phyloP scores from a whole-genome alignment of 345 rosid species.

The Erodium maritimum region DNA sequence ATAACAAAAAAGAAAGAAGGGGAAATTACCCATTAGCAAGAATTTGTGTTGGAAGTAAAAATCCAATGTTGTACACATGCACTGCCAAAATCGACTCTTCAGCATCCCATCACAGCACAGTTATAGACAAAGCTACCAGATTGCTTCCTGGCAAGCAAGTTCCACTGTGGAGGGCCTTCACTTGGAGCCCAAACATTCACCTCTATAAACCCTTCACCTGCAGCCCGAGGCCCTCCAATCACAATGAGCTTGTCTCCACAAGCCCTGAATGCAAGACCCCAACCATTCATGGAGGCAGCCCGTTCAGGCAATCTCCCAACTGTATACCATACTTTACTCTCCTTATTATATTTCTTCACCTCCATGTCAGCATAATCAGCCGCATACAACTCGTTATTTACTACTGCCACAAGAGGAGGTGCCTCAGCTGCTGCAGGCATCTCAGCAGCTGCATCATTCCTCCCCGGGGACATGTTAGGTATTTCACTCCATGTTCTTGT shows the following conservation, averaged over 20 bases:
- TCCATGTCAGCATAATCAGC: conserved; percentile 33
- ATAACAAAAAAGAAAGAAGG: conserved; percentile 18
- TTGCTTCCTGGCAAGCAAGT: conserved; percentile 56
- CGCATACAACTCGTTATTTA: conserved; percentile 27
- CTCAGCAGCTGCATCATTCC: conserved; percentile 15
- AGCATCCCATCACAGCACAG: conserved; percentile 97
- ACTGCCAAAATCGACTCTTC: conserved; percentile 5
- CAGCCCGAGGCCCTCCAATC: conserved; percentile 30
- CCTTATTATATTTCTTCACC: conserved; percentile 28
- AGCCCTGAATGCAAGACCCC: conserved; percentile 43
- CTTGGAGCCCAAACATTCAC: conserved; percentile 78
- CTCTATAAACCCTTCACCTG: conserved; percentile 28
- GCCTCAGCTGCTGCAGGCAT: conserved; percentile 33
- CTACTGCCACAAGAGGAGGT: conserved; percentile 34
- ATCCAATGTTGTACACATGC: conserved; percentile 18
- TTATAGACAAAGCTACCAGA: conserved; percentile 80
- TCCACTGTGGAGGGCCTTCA: conserved; percentile 66
- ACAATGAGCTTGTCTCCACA: conserved; percentile 34
- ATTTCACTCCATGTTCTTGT: conserved; percentile 29
- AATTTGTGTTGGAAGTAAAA: conserved; percentile 20
- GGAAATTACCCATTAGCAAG: conserved; percentile 37
- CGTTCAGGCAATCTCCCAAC: conserved; percentile 34
- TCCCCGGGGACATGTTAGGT: conserved; percentile 30
- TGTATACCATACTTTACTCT: conserved; percentile 16
- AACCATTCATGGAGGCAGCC: conserved; percentile 34